phyloP scores from a whole-genome alignment of 2,329 filamentous ascomycete genomes.

The Colletotrichum sojae region DNA sequence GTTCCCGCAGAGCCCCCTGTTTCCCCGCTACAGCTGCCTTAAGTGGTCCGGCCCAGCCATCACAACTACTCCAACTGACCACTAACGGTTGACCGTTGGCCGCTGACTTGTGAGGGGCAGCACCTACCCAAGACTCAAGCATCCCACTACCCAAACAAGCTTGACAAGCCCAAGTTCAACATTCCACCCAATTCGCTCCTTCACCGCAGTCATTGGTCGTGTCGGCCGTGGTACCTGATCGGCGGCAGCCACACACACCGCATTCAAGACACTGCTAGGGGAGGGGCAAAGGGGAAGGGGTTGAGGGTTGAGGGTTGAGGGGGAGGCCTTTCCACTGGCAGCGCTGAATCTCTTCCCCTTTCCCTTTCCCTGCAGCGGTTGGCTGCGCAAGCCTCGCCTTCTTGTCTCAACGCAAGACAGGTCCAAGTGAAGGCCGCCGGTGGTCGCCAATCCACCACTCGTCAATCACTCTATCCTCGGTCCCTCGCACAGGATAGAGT shows the following conservation, averaged over 20 bases:
- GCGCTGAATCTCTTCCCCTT: not conserved
- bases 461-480: conserved; percentile 22
- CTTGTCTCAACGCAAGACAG: conserved; percentile 38
- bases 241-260: conserved; percentile 28
- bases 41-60: not conserved
- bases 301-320: not conserved
- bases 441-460: conserved; percentile 6
- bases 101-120: conserved; percentile 6
- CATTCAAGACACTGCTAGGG: conserved; percentile 27
- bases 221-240: conserved; percentile 33
- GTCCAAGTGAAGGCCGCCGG: conserved; percentile 1
- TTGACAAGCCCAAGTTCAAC: conserved; percentile 9
- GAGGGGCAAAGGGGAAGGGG: too few relatives aligned
- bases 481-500: conserved; percentile 25
- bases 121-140: conserved; percentile 1
- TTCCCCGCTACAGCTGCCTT: conserved; percentile 14
- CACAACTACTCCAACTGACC: conserved; percentile 1
- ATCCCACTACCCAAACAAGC: conserved; percentile 22
- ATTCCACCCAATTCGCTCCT: conserved; percentile 19
- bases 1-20: conserved; percentile 14
- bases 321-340: conserved; percentile 3
- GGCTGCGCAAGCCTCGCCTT: conserved; percentile 25
- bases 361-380: conserved; percentile 12
- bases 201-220: conserved; percentile 13
- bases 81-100: conserved; percentile 4